A percentile compares a stretch with the other conserved stretches of the same genome.
Conservation (phyloP, 2,329 filamentous ascomycete genomes). For the Aspergillus sp. region DNA sequence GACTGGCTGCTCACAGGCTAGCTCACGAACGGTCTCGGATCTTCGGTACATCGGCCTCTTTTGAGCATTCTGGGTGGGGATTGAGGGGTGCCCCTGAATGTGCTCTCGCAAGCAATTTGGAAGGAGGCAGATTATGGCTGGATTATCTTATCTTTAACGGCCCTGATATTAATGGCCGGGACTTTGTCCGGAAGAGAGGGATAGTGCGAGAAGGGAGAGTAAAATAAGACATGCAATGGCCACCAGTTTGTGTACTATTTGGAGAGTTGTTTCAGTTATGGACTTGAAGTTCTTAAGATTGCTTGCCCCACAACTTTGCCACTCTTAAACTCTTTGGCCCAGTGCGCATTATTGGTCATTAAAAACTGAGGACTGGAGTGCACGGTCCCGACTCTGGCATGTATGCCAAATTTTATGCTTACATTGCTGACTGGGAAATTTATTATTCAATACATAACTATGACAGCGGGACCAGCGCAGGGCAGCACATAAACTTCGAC, state of each 20-base stretch:
- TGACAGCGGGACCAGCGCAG: background rate
- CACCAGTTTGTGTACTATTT: background rate
- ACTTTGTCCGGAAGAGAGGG: background rate
- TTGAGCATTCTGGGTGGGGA: constrained; percentile 8
- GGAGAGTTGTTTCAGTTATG: background rate
- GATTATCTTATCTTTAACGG: background rate
- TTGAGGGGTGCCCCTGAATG: constrained; percentile 7
- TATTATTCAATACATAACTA: background rate
- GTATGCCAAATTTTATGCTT: background rate
- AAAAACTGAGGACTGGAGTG: background rate
- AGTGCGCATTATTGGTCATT: background rate
- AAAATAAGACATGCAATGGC: background rate
- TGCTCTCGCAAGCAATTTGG: constrained; percentile 1
- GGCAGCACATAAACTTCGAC: too few relatives aligned
- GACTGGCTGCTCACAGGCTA: constrained; percentile 11
- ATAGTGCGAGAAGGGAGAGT: background rate
- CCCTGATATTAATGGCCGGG: background rate
- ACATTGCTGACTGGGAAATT: background rate
- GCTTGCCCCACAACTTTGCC: background rate
- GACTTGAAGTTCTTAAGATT: background rate
- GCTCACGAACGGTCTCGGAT: constrained; percentile 10
- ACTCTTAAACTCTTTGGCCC: background rate
- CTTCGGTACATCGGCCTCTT: constrained; percentile 11
- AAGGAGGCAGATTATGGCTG: background rate
- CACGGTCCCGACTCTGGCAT: too few relatives aligned